These are phyloP conservation scores for Arachnomyces sp. DNA, from an alignment of 2,329 filamentous ascomycete species.

Conservation along the genomic window DNA sequence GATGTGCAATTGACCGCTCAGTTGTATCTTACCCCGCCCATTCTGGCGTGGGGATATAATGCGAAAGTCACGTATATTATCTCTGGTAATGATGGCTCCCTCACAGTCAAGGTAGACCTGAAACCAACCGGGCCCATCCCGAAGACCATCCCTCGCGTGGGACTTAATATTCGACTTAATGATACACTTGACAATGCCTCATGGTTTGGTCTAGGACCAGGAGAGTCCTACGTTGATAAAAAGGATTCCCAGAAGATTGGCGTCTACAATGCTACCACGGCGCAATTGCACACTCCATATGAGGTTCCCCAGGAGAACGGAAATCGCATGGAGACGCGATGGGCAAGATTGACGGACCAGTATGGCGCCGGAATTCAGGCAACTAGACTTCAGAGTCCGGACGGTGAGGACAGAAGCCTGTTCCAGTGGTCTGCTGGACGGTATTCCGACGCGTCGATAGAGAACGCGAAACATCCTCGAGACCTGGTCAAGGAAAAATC, in stretches of 20 bases:
- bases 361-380: slow-evolving; percentile 7
- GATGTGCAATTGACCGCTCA: slow-evolving; percentile 10
- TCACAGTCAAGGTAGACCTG: slow-evolving; percentile 9
- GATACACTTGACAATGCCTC: slow-evolving; percentile 8
- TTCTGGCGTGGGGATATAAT: slow-evolving; percentile 19
- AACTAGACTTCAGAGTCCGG: neutral
- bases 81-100: slow-evolving; percentile 5
- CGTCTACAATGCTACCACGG: slow-evolving; percentile 11
- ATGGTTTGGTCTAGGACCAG: slow-evolving; percentile 21
- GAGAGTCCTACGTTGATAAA: slow-evolving; percentile 21
- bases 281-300: slow-evolving; percentile 18
- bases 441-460: slow-evolving; percentile 12
- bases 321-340: slow-evolving; percentile 17
- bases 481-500: slow-evolving; percentile 13
- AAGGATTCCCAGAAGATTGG: slow-evolving; percentile 16
- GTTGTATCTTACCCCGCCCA: slow-evolving; percentile 15
- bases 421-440: slow-evolving; percentile 15
- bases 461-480: slow-evolving; percentile 14
- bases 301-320: slow-evolving; percentile 21
- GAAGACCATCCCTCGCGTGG: slow-evolving; percentile 11
- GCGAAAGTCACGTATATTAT: slow-evolving; percentile 12
- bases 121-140: slow-evolving; percentile 13
- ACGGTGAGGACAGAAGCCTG: neutral
- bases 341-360: slow-evolving; percentile 12
- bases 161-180: slow-evolving; percentile 13